Base-by-base conservation (phyloP, 495 filamentous ascomycete species). In the Lasiosphaeria miniovina region DNA sequence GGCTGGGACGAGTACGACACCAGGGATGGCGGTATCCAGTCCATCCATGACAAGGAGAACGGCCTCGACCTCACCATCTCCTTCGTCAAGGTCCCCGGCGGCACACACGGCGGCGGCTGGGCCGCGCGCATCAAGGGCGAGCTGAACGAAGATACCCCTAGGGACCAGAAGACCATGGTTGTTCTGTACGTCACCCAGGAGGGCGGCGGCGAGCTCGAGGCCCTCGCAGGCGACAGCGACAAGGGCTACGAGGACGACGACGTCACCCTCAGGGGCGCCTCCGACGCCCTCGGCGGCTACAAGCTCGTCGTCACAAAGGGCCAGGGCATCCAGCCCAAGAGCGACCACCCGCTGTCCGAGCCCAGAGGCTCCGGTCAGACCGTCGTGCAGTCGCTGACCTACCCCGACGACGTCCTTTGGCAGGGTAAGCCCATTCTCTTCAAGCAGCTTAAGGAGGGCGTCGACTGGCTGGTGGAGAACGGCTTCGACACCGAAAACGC, bases 1-100 rank as follows among this genome's bases (percentile, higher is more conserved):
- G 94, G 93, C 60, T 98, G 94, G 94, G 93, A 98, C 63, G 84
- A 94, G 66, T 98, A 95, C 74, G 94, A 98, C 71, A 85, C 90
- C 24, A 81, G 94, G 52, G 86, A 80, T 48, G 94, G 94, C 64
- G 94, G 94, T 51, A 78, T 87, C 31, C 90, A 98, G 77, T 89
- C 88, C 17, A 93, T 98, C 56, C 89, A 91, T 66, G 94, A 98
- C 67, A 86, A 83, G 15, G 88, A 84, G 36, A 98, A 98, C 73
- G 82, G 80, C 57, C 79, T 98, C 57, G 93, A 98, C 74, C 80
- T 98, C 61, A 92, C 88, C 35, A 96, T 94, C 33, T 87, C 89
- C 53, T 98, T 96, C 72, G 84, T 97, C 63, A 98, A 98, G 75
- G 82, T 96, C 24, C 90, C 92, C 36, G 93, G 91, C 41, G 95